These are phyloP conservation scores for cucumber (Cucumis sativus) DNA, from an alignment of 306 rosid species.

Conservation along the genomic window Cucumber_9930_V3 NC_026655.2:10774001-10774500, in stretches of 20 bases:
- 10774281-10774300: slow-evolving; percentile 1
- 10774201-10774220: neutral
- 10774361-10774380: slow-evolving; percentile 5
- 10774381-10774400: slow-evolving; percentile 7
- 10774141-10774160: neutral
- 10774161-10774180: neutral
- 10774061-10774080: no score
- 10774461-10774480: slow-evolving; percentile 9
- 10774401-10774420: slow-evolving; percentile 5
- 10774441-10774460: slow-evolving; percentile 3
- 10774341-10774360: slow-evolving; percentile 7
- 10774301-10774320: neutral
- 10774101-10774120: neutral
- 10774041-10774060: no score
- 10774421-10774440: slow-evolving; percentile 8
- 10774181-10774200: neutral
- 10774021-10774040: no score
- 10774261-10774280: slow-evolving; percentile 1
- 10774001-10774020: no score
- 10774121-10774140: neutral
- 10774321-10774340: slow-evolving; percentile 5
- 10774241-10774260: slow-evolving; percentile 1
- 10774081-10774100: no score
- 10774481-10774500: slow-evolving; percentile 2
- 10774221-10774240: neutral